phyloP scores from a whole-genome alignment of 768 basidiomycete species.

The Sarcodon sp. region DNA sequence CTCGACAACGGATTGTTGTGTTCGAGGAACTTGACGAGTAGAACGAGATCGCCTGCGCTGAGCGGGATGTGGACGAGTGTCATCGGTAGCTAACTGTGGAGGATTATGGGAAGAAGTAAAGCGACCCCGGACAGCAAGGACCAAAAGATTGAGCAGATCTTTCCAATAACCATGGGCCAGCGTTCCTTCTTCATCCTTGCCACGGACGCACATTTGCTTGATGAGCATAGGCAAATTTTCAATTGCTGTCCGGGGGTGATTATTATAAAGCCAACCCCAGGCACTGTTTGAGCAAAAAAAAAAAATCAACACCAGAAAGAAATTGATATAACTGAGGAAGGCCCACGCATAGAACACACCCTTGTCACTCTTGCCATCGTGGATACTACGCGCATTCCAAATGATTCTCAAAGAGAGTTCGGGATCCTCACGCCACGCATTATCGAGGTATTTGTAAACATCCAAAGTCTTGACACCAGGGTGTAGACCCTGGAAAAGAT shows the following conservation, averaged over 20 bases:
- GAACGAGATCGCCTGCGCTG: conserved; percentile 5
- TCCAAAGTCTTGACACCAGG: conserved; percentile 7
- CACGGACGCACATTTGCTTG: conserved; percentile 32
- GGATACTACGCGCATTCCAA: conserved; percentile 58
- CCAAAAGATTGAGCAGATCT: conserved; percentile 57
- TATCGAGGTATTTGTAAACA: conserved; percentile 24
- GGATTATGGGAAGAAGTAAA: conserved; percentile 14
- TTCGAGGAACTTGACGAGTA: conserved; percentile 5
- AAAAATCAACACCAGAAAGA: background rate
- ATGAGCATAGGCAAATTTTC: conserved; percentile 42
- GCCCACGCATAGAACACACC: conserved; percentile 44
- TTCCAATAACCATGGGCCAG: conserved; percentile 60
- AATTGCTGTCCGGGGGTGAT: conserved; percentile 62
- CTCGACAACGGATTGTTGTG: background rate
- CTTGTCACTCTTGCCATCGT: conserved; percentile 52
- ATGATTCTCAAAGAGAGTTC: conserved; percentile 48
- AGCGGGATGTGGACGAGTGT: conserved; percentile 3
- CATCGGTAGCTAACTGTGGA: conserved; percentile 4
- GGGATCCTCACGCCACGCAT: conserved; percentile 49
- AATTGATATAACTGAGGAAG: background rate
- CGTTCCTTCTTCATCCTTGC: conserved; percentile 5
- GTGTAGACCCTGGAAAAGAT: conserved; percentile 40
- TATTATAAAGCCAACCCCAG: conserved; percentile 56
- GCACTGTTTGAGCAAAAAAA: conserved; percentile 17
- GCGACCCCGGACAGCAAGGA: conserved; percentile 29